These are phyloP conservation scores for Prunus salicina DNA, from an alignment of 306 rosid species.

Conservation along the genomic window DNA sequence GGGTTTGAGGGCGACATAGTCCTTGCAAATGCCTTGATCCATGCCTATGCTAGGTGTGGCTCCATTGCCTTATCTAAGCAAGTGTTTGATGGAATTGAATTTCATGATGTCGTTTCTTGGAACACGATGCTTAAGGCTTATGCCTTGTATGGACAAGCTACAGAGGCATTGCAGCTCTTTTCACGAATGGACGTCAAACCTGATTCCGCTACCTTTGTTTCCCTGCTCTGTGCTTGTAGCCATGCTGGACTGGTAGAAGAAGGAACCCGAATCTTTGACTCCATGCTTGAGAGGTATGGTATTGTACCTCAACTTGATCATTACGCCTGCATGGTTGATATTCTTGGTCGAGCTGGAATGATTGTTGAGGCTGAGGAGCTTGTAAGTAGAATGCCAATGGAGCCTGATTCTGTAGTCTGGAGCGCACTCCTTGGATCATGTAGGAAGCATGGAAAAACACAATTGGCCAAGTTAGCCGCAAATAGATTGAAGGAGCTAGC, in stretches of 20 bases:
- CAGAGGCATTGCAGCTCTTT: conserved; percentile 63
- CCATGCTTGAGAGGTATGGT: conserved; percentile 44
- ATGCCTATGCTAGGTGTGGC: conserved; percentile 82
- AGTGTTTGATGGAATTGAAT: conserved; percentile 50
- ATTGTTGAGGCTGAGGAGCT: conserved; percentile 61
- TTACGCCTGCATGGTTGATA: conserved; percentile 90
- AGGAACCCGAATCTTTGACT: conserved; percentile 55
- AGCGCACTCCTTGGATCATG: conserved; percentile 88
- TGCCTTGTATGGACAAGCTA: conserved; percentile 76
- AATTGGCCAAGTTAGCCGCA: conserved; percentile 70
- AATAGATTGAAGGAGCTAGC: conserved; percentile 62
- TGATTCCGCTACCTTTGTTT: conserved; percentile 74
- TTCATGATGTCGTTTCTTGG: conserved; percentile 76
- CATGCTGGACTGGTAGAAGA: conserved; percentile 76
- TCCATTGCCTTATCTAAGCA: conserved; percentile 60
- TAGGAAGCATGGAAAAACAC: conserved; percentile 67
- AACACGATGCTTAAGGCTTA: conserved; percentile 82
- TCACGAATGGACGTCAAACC: conserved; percentile 47
- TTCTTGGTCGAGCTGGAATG: conserved; percentile 78
- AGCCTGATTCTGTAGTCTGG: conserved; percentile 90
- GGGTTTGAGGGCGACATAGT: conserved; percentile 63
- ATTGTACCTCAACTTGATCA: conserved; percentile 67
- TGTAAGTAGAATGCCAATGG: conserved; percentile 66
- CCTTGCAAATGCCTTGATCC: conserved; percentile 74
- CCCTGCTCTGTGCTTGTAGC: conserved; percentile 86